Base-by-base conservation (phyloP, 2,329 filamentous ascomycete genomes). In the Penicillium sp. region DNA sequence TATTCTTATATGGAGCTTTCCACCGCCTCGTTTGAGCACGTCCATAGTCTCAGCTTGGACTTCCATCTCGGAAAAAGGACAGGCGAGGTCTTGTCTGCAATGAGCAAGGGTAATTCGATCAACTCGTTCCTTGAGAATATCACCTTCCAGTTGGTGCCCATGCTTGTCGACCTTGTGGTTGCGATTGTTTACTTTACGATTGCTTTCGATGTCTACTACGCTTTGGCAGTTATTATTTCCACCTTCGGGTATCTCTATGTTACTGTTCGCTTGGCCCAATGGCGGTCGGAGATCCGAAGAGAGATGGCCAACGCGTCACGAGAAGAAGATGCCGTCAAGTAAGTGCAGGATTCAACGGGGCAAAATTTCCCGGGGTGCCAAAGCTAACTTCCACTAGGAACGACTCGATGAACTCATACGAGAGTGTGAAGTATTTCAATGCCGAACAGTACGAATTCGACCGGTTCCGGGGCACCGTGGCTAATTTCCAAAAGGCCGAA, bases 401-500 rank as follows among this genome's bases (percentile, higher is more conserved):
- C 66, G 93, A 99, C 69, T 97, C 93, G 0, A 93, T 99, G 76
- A 90, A 93, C 54, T 95, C 90, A n/a, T 99, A 97, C 69, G 93
- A 99, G 74, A 92, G 88, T 2, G 88, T 92, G 66, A 93, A 92
- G 67, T 92, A 92, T 64, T 93, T 93, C 77, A 92, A 92, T 60
- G 88, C 88, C 7, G 88, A 92, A 64, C 76, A 81, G 2, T 91
- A 87, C 64, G 88, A 93, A 64, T 90, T 89, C 58, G 75, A 78
- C 41, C 80, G 88, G 19, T 92, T 90, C 63, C 79, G 83, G 39
- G 72, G 78, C 37, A 87, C 88, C 22, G 87, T 93, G 46, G 74
- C 75, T 38, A 80, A 80, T 46, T 92, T 84, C 67, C 88, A 92
- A 65, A 74, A 73, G 34, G 86, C 87, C 41, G 88, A 92, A 69